Evolutionary conservation across 768 basidiomycete species (phyloP), one percentile per base, ranked within the genome.

Genomic region (Termitomyces sp.): DNA sequence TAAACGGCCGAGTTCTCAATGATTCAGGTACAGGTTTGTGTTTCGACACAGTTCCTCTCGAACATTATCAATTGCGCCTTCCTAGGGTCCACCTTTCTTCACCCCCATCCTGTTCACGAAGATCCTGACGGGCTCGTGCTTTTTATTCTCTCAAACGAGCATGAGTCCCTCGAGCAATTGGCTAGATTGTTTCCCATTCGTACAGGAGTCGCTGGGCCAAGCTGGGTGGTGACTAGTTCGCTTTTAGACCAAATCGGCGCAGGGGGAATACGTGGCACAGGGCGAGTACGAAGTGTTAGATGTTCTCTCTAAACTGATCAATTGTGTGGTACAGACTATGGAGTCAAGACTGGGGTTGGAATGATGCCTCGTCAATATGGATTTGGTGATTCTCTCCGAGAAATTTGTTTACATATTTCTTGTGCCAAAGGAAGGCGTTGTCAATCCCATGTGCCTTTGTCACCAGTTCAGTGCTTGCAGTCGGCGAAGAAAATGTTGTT

Each of bases 161-260:
- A 65, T 0, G 63, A 69, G 1, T 87, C 86, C 2, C 74, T 93
- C 4, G 94, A 95, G 69, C 76, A 85, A 55, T 84, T 81, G 1
- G 69, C 80, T 2, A 81, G 88, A 47, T 72, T 94, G n/a, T 89
- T 95, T 67, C 93, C 94, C 4, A 81, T 91, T 27, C 83, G 94
- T 20, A 96, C 93, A 2, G 92, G 92, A 4, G 77, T 93, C 3
- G 70, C 84, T 9, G 78, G 82, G 1, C 90, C 92, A 1, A 89
- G 92, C 65, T 95, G 93, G 91, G 64, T 92, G 6, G 77, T 92
- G 18, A 75, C 87, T 4, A 79, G 82, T 11, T 71, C 71, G 15
- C 68, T 70, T 13, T 77, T 84, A 20, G 88, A 88, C 62, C 66
- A 58, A 46, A 69, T 80, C 18, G 91, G 89, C 5, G 85, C 89